Evolutionary conservation across 2,329 filamentous ascomycete genomes (phyloP), one percentile per base, ranked within the genome.

Genomic region (Zymoseptoria pseudotritici): DNA sequence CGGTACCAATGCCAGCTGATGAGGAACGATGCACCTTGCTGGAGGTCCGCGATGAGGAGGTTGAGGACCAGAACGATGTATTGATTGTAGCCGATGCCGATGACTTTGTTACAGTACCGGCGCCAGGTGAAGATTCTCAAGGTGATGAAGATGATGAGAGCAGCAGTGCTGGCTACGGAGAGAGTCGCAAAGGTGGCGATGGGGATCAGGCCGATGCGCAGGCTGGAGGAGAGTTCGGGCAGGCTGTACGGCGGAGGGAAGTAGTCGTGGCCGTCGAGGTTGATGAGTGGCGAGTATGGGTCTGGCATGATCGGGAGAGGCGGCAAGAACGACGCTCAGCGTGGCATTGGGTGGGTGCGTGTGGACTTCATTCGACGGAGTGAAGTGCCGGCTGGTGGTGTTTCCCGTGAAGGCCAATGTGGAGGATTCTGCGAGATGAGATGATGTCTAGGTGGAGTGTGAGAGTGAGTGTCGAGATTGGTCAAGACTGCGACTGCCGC

Each of bases 31-130:
- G 83, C 70, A 7, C 83, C 79, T 67, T 89, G 87, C 67, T 86
- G 83, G 58, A 88, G 79, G 66, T 90, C 87, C 60, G 87, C 86
- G 21, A 87, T 73, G 4, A 90, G 76, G 0, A 90, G 79, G 69
- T 89, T 89, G 70, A 87, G 83, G 60, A 89, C 86, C 4, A 90
- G 77, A 0, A 89, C 76, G 26, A 89, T 79, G 67, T 89, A 87
- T 71, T 89, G 87, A 64, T 88, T 89, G 65, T 72, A 70, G 36
- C 70, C 67, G 17, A 46, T 17, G 36, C 17, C 36, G 36, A n/a
- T n/a, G 19, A 72, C 53, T 52, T 66, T 71, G 4, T 68, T 70
- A 53, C 63, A 63, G 61, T 71, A 70, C 46, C 62, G 55, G n/a
- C 65, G 65, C 70, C 71, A 72, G 20, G 62, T 66, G 8, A 71